Evolutionary conservation across 1,284 basidiomycete species (phyloP).

Genomic region (Pseudozyma thailandica): DNA sequence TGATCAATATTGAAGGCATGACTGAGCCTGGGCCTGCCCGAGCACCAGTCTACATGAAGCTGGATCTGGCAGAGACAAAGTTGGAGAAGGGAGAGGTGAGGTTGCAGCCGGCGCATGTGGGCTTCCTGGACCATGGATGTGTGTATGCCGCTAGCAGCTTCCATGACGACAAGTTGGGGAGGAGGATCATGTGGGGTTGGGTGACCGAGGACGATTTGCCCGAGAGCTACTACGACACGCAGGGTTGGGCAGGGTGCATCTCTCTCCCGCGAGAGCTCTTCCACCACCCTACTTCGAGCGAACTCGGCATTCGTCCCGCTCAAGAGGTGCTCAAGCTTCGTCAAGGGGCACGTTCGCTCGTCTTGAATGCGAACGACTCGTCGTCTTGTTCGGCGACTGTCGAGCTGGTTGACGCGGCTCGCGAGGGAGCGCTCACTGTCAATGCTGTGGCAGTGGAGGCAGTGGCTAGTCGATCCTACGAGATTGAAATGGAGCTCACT

Average conservation of each 20-base stretch:
- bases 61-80: conserved; percentile 7
- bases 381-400: background rate
- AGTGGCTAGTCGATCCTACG: conserved; percentile 26
- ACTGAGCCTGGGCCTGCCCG: conserved; percentile 30
- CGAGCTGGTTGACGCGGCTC: conserved; percentile 5
- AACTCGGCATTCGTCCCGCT: conserved; percentile 40
- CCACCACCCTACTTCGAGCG: conserved; percentile 26
- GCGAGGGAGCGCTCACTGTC: background rate
- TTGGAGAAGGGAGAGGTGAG: conserved; percentile 14
- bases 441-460: conserved; percentile 1
- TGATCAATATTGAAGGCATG: conserved; percentile 54
- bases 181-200: conserved; percentile 59
- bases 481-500: conserved; percentile 28
- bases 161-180: conserved; percentile 32
- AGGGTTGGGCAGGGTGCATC: conserved; percentile 55
- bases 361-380: background rate
- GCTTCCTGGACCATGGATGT: conserved; percentile 51
- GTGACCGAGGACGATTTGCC: conserved; percentile 56
- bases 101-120: conserved; percentile 24
- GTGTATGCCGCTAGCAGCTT: conserved; percentile 55
- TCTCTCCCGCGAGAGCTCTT: conserved; percentile 52
- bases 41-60: conserved; percentile 37
- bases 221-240: conserved; percentile 42
- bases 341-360: conserved; percentile 14
- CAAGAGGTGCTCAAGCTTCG: conserved; percentile 36